phyloP scores from a whole-genome alignment of 805 yeast species.

The Candida manassasensis region DNA sequence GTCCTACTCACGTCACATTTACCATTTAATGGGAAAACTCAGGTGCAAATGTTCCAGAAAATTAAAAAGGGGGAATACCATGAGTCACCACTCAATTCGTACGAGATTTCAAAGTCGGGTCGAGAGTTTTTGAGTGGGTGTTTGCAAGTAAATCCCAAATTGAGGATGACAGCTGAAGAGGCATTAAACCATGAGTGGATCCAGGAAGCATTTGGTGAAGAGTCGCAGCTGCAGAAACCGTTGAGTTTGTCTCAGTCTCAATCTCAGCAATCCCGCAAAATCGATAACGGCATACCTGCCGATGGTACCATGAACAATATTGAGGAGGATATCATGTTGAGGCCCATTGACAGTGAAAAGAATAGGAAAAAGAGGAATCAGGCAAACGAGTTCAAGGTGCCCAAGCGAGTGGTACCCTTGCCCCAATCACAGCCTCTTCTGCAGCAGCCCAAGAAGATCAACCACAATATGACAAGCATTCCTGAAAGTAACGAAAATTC shows the following conservation, averaged over 20 bases:
- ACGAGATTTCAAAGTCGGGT: slow-evolving; percentile 63
- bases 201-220: slow-evolving; percentile 23
- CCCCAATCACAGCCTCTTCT: slow-evolving; percentile 35
- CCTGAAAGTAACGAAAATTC: background rate
- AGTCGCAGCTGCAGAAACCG: slow-evolving; percentile 28
- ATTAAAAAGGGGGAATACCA: slow-evolving; percentile 77
- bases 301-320: slow-evolving; percentile 34
- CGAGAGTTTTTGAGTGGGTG: slow-evolving; percentile 66
- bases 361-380: slow-evolving; percentile 16
- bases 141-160: slow-evolving; percentile 70
- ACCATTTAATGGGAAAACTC: slow-evolving; percentile 93
- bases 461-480: slow-evolving; percentile 3
- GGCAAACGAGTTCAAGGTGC: slow-evolving; percentile 36
- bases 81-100: slow-evolving; percentile 65
- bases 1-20: slow-evolving; percentile 89
- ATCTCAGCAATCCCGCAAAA: slow-evolving; percentile 54
- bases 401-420: slow-evolving; percentile 39
- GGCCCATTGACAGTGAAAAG: slow-evolving; percentile 34
- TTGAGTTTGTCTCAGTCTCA: slow-evolving; percentile 67
- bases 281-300: slow-evolving; percentile 34
- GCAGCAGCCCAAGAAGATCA: slow-evolving; percentile 7
- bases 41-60: slow-evolving; percentile 73
- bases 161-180: slow-evolving; percentile 66
- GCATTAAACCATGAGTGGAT: slow-evolving; percentile 87
- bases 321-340: slow-evolving; percentile 40